These are phyloP conservation scores for Ensete ventricosum DNA, from an alignment of 176 grass and related monocot species.

Conservation along the genomic window DNA sequence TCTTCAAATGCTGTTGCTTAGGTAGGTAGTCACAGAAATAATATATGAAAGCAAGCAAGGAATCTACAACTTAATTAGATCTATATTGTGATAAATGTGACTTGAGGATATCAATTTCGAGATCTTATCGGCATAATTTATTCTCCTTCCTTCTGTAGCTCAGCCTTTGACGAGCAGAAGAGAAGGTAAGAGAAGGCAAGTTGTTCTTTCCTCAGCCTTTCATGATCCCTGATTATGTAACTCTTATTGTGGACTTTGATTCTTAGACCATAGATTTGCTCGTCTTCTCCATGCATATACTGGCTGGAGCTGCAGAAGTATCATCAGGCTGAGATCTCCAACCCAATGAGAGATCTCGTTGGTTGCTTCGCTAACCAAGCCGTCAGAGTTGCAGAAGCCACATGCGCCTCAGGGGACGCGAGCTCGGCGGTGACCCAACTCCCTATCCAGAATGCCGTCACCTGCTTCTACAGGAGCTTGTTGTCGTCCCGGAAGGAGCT, in stretches of 20 bases:
- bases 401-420: background rate
- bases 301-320: background rate
- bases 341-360: background rate
- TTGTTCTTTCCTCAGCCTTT: background rate
- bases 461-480: background rate
- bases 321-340: background rate
- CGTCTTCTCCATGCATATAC: too few relatives aligned
- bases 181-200: background rate
- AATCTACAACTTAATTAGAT: background rate
- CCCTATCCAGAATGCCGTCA: background rate
- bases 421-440: background rate
- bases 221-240: too few relatives aligned
- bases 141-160: background rate
- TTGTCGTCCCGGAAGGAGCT: constrained; percentile 33
- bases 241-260: too few relatives aligned
- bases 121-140: background rate
- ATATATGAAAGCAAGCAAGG: background rate
- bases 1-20: background rate
- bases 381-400: background rate
- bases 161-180: background rate
- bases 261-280: too few relatives aligned
- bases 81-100: background rate
- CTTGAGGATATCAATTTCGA: background rate
- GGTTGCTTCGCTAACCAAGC: constrained; percentile 3
- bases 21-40: too few relatives aligned